These are phyloP conservation scores for Fusarium sp. DNA, from an alignment of 2,329 filamentous ascomycete genomes.

Conservation along the genomic window DNA sequence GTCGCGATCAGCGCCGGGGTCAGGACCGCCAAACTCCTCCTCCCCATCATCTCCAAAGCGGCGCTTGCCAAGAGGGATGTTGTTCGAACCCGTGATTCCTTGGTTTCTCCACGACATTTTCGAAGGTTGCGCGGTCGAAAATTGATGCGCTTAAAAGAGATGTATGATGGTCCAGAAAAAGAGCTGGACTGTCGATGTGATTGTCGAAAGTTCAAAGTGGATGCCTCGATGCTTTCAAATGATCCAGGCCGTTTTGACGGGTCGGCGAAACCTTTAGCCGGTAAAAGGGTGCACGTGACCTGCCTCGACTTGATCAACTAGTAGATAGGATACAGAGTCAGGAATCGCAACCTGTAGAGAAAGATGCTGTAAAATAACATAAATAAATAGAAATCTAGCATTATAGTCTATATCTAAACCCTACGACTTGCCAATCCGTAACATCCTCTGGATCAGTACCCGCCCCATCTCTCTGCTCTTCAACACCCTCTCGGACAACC, in stretches of 20 bases:
- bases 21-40: constrained; percentile 50
- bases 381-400: neutral
- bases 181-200: constrained; percentile 13
- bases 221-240: constrained; percentile 26
- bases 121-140: neutral
- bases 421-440: constrained; percentile 69
- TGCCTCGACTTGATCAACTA: neutral
- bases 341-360: no score
- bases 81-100: constrained; percentile 98
- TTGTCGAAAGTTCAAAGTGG: constrained; percentile 19
- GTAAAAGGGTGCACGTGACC: constrained; percentile 15
- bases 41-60: constrained; percentile 75
- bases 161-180: constrained; percentile 9
- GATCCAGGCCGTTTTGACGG: constrained; percentile 18
- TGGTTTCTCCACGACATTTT: constrained; percentile 75
- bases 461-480: constrained; percentile 39
- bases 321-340: neutral
- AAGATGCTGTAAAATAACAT: neutral
- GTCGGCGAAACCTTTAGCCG: constrained; percentile 24
- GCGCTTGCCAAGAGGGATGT: constrained; percentile 91
- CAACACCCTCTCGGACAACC: constrained; percentile 49
- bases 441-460: constrained; percentile 64
- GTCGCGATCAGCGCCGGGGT: constrained; percentile 58
- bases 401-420: constrained; percentile 66
- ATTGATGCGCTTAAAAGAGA: constrained; percentile 1